Conservation (phyloP, 1,139 yeast species). For the Saccharomyces hybrid region DNA sequence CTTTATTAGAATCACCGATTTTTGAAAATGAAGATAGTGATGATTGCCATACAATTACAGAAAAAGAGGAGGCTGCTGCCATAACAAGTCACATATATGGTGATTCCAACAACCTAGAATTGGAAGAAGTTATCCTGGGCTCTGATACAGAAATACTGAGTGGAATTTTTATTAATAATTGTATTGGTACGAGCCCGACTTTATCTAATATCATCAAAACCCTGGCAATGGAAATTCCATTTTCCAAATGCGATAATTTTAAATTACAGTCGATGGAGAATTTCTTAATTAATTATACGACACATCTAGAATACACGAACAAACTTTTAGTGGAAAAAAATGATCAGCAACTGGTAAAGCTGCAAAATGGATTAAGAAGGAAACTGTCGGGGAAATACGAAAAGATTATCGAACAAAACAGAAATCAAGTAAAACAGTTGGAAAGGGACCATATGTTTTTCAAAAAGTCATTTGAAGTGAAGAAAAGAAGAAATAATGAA, state of each 20-base stretch:
- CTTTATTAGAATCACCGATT: conserved; percentile 29
- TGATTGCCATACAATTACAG: background rate
- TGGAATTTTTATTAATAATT: conserved; percentile 56
- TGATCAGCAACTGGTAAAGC: conserved; percentile 12
- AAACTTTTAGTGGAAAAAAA: conserved; percentile 15
- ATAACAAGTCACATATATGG: conserved; percentile 74
- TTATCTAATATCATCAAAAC: conserved; percentile 42
- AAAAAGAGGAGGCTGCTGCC: conserved; percentile 29
- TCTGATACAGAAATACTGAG: conserved; percentile 45
- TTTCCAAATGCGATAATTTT: conserved; percentile 37
- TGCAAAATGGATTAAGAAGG: conserved; percentile 14
- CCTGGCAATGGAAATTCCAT: conserved; percentile 39
- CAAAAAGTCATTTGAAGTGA: conserved; percentile 11
- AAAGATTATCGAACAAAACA: conserved; percentile 13
- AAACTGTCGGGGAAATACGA: conserved; percentile 15
- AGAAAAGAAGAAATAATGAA: conserved; percentile 14
- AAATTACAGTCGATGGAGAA: conserved; percentile 37
- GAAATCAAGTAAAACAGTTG: conserved; percentile 15
- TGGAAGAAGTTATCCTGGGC: conserved; percentile 54
- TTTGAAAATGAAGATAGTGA: background rate
- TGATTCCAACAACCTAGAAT: conserved; percentile 51
- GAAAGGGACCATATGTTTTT: conserved; percentile 21
- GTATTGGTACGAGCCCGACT: conserved; percentile 45
- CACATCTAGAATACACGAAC: conserved; percentile 15
- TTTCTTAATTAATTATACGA: conserved; percentile 21